Conservation (phyloP, 441 rosid species). For the Daphne laureola region DNA sequence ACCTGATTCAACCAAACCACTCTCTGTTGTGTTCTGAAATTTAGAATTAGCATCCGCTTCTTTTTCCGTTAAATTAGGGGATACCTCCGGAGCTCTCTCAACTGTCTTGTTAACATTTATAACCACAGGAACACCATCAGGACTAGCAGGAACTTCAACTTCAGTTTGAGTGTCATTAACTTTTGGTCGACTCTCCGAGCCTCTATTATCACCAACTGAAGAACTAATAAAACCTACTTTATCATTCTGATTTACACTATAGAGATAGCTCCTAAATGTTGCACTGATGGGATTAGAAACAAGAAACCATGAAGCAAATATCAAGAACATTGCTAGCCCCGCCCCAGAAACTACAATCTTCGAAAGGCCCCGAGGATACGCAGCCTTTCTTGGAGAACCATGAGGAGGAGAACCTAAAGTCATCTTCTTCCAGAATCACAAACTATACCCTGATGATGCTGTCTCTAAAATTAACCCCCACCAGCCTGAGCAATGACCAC, state of each 20-base stretch:
- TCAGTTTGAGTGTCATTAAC: conserved; percentile 10
- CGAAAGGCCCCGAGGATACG: conserved; percentile 55
- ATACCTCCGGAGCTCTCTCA: conserved; percentile 8
- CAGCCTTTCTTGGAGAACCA: conserved; percentile 25
- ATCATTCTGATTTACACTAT: conserved; percentile 36
- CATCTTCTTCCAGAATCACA: conserved; percentile 32
- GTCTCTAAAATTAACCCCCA: conserved; percentile 10
- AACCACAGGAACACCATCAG: conserved; percentile 6
- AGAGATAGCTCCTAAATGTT: conserved; percentile 46
- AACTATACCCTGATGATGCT: not conserved
- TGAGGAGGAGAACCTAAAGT: conserved; percentile 53
- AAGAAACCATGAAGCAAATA: conserved; percentile 58
- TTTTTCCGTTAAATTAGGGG: conserved; percentile 14
- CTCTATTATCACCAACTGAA: conserved; percentile 16
- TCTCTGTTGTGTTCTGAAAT: conserved; percentile 16
- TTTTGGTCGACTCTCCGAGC: conserved; percentile 9
- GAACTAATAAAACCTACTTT: conserved; percentile 21
- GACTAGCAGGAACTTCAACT: conserved; percentile 9
- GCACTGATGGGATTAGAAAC: conserved; percentile 54
- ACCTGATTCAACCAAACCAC: conserved; percentile 39
- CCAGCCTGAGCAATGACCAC: conserved; percentile 2
- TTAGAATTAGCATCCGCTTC: conserved; percentile 16
- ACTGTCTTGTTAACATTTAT: conserved; percentile 7
- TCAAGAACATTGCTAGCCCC: conserved; percentile 58
- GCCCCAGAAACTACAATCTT: conserved; percentile 41